These are phyloP conservation scores for Amphirosellinia nigrospora DNA, from an alignment of 495 filamentous ascomycete species.

Conservation along the genomic window DNA sequence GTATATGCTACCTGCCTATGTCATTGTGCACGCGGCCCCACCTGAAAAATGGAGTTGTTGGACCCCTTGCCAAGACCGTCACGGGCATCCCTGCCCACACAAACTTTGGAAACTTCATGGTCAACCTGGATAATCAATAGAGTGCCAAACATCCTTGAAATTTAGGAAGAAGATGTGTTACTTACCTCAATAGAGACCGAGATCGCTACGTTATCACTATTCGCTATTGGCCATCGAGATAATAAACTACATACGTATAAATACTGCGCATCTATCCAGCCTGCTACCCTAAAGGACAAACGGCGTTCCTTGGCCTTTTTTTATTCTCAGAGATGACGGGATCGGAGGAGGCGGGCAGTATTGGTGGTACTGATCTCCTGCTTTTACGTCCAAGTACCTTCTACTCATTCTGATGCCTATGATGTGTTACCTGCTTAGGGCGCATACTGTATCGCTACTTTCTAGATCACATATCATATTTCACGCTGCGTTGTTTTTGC, in stretches of 20 bases:
- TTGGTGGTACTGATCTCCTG: neutral
- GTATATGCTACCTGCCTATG: no score
- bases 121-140: no score
- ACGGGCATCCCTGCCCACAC: neutral
- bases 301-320: no score
- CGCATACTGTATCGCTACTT: neutral
- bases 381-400: neutral
- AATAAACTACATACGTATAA: no score
- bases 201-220: no score
- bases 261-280: no score
- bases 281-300: no score
- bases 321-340: neutral
- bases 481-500: neutral
- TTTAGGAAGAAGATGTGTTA: no score
- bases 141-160: no score
- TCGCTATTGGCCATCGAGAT: no score
- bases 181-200: no score
- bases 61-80: neutral
- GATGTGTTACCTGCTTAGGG: neutral
- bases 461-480: neutral
- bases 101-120: no score
- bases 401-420: neutral
- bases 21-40: constrained; percentile 3
- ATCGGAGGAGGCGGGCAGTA: neutral
- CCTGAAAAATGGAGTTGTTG: neutral